These are phyloP conservation scores for Quercus agrifolia DNA, from an alignment of 306 rosid genomes.

Conservation along the genomic window DNA sequence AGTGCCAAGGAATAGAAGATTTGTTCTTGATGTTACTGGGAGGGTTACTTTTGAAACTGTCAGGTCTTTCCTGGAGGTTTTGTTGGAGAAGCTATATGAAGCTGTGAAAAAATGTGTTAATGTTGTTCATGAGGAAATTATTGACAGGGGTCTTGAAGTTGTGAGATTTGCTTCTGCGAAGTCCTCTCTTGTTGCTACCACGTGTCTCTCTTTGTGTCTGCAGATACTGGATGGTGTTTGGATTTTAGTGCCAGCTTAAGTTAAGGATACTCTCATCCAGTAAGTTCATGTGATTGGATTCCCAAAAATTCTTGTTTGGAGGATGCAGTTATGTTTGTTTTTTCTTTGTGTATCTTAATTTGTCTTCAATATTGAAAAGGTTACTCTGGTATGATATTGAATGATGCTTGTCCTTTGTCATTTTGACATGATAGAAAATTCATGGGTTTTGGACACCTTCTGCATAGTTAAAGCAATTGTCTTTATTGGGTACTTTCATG, in stretches of 20 bases:
- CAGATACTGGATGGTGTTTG: conserved; percentile 49
- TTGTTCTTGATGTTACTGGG: conserved; percentile 64
- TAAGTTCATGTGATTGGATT: not conserved
- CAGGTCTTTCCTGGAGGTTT: conserved; percentile 57
- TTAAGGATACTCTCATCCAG: conserved; percentile 4
- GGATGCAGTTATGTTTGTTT: not conserved
- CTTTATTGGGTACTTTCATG: too few species aligned
- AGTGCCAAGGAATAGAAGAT: conserved; percentile 57
- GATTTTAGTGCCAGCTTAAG: conserved; percentile 50
- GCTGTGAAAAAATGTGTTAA: conserved; percentile 36
- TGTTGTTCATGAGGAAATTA: conserved; percentile 44
- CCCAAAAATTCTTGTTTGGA: conserved; percentile 7
- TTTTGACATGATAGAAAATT: not conserved
- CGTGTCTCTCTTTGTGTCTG: conserved; percentile 59
- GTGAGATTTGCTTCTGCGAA: conserved; percentile 54
- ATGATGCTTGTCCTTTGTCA: not conserved
- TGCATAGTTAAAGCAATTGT: not conserved
- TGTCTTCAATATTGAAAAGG: conserved; percentile 3
- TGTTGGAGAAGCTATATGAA: conserved; percentile 45
- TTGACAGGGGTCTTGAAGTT: conserved; percentile 43
- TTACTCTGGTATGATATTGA: not conserved
- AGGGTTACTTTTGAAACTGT: conserved; percentile 71
- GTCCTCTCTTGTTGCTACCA: conserved; percentile 45
- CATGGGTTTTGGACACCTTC: not conserved
- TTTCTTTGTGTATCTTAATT: conserved; percentile 11